Percentiles rank a stretch among this genome's conserved stretches.
Evolutionary conservation across 1,284 basidiomycete species (phyloP).

Genomic region (Waitea zeae): DNA sequence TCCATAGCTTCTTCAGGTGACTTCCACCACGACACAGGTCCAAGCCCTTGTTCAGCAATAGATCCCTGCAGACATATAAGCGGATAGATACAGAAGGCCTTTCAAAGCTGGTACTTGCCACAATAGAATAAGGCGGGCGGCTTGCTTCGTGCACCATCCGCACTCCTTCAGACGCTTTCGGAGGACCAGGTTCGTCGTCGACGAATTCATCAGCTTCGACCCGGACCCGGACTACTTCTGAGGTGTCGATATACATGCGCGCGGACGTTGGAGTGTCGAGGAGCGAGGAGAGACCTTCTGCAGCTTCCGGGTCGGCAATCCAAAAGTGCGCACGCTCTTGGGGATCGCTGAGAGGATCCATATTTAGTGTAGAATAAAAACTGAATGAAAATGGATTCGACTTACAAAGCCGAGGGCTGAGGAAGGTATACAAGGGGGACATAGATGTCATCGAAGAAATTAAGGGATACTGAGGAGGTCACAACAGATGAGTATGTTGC

Average conservation of each 20-base stretch:
- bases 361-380: not conserved
- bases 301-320: slow-evolving; percentile 17
- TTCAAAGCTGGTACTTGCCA: slow-evolving; percentile 21
- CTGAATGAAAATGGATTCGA: slow-evolving; percentile 5
- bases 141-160: slow-evolving; percentile 27
- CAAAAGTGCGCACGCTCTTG: slow-evolving; percentile 75
- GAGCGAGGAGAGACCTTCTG: slow-evolving; percentile 1
- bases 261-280: slow-evolving; percentile 1
- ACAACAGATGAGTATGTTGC: slow-evolving; percentile 3
- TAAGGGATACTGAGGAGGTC: slow-evolving; percentile 50
- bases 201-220: slow-evolving; percentile 82
- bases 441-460: slow-evolving; percentile 92
- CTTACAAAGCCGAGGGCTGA: slow-evolving; percentile 64
- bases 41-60: slow-evolving; percentile 81
- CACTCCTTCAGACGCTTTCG: slow-evolving; percentile 54
- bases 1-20: slow-evolving; percentile 23
- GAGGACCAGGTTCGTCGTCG: slow-evolving; percentile 82
- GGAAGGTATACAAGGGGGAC: slow-evolving; percentile 60
- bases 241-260: slow-evolving; percentile 75
- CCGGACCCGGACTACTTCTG: slow-evolving; percentile 75
- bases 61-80: slow-evolving; percentile 39
- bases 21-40: slow-evolving; percentile 60
- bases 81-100: not conserved
- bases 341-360: slow-evolving; percentile 38
- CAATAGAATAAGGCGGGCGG: slow-evolving; percentile 58